Conservation (phyloP, 1,284 basidiomycete species). For the Puccinia horiana region DNA sequence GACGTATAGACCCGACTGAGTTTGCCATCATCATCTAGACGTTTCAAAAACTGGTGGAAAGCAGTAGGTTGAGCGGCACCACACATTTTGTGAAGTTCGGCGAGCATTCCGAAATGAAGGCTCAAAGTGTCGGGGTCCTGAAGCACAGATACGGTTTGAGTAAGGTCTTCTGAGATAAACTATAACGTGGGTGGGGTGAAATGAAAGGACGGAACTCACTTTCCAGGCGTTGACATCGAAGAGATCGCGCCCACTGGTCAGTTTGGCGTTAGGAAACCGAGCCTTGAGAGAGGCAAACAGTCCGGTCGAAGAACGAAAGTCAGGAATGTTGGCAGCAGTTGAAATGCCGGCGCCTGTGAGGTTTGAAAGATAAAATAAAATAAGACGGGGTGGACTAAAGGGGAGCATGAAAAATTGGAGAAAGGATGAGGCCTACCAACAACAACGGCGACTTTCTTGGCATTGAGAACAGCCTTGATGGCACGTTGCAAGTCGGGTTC, state of each 20-base stretch:
- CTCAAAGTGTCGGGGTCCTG: slow-evolving; percentile 56
- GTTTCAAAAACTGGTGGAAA: slow-evolving; percentile 58
- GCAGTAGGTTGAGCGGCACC: slow-evolving; percentile 58
- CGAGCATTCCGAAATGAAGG: slow-evolving; percentile 58
- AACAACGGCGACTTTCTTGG: slow-evolving; percentile 48
- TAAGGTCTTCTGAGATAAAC: background rate
- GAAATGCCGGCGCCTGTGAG: slow-evolving; percentile 81
- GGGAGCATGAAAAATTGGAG: background rate
- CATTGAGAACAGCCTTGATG: slow-evolving; percentile 46
- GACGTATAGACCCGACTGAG: slow-evolving; percentile 58
- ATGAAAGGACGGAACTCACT: background rate
- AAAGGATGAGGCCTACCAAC: slow-evolving; percentile 27
- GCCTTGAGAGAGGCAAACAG: slow-evolving; percentile 75
- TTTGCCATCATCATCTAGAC: slow-evolving; percentile 57
- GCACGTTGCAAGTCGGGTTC: slow-evolving; percentile 36
- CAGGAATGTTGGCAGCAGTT: slow-evolving; percentile 84
- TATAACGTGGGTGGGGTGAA: background rate
- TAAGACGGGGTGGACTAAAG: background rate
- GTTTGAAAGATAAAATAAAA: background rate
- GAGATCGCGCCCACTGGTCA: slow-evolving; percentile 46
- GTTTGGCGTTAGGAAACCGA: slow-evolving; percentile 47
- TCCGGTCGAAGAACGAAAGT: slow-evolving; percentile 81
- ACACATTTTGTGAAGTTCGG: slow-evolving; percentile 57
- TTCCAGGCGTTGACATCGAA: slow-evolving; percentile 49
- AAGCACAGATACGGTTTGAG: background rate